phyloP scores from a whole-genome alignment of 129 eudicot genomes.

The Apium graveolens region DNA sequence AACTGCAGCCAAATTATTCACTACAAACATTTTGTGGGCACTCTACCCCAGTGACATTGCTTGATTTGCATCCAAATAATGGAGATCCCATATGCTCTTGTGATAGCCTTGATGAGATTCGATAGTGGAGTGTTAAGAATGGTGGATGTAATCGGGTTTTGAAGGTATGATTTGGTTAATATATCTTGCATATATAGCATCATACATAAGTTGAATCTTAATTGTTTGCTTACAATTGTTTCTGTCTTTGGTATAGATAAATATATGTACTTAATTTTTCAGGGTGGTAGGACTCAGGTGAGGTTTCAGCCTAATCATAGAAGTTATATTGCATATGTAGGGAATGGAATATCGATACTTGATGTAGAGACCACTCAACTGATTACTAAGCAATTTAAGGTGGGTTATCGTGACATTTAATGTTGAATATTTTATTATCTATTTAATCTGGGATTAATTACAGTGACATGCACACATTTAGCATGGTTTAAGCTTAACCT shows the following conservation, averaged over 20 bases:
- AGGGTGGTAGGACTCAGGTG: conserved; percentile 46
- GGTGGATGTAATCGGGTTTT: conserved; percentile 40
- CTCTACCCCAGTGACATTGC: conserved; percentile 40
- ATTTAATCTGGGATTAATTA: background rate
- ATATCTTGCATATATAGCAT: background rate
- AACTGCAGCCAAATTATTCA: conserved; percentile 44
- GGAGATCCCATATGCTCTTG: conserved; percentile 61
- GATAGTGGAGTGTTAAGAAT: conserved; percentile 51
- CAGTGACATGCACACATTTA: background rate
- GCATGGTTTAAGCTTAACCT: background rate
- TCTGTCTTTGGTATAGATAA: background rate
- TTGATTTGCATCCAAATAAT: conserved; percentile 54
- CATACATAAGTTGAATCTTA: background rate
- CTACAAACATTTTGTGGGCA: conserved; percentile 54
- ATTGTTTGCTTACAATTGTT: background rate
- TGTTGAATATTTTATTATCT: background rate
- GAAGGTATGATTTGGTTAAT: conserved; percentile 33
- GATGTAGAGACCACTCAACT: conserved; percentile 46
- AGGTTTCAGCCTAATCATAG: conserved; percentile 55
- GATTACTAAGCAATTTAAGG: conserved; percentile 37
- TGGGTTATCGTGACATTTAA: conserved; percentile 9
- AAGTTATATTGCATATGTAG: conserved; percentile 43
- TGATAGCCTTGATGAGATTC: conserved; percentile 51
- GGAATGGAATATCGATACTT: conserved; percentile 31
- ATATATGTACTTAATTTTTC: conserved; percentile 5